These are phyloP conservation scores for Aspergillus latus DNA, from an alignment of 2,329 filamentous ascomycete species.

Conservation along the genomic window DNA sequence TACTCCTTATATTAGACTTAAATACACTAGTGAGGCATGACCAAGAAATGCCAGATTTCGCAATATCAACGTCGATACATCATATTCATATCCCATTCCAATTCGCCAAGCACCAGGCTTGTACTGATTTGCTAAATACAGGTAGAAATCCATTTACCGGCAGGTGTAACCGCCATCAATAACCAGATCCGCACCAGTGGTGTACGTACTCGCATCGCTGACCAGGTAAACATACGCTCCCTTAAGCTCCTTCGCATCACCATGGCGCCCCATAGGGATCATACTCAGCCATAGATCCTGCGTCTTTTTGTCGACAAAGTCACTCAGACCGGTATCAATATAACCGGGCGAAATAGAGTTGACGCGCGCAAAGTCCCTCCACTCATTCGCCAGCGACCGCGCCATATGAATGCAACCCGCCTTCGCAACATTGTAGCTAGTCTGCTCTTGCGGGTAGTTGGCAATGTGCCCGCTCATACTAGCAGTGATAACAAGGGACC, in stretches of 20 bases:
- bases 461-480: conserved; percentile 59
- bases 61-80: background rate
- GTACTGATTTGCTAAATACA: background rate
- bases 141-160: conserved; percentile 33
- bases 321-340: conserved; percentile 66
- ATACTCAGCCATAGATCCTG: conserved; percentile 60
- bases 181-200: conserved; percentile 49
- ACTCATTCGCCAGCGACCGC: conserved; percentile 66
- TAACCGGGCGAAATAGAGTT: conserved; percentile 69
- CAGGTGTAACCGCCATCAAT: conserved; percentile 53
- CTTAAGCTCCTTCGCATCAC: conserved; percentile 66
- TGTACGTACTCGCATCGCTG: conserved; percentile 51
- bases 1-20: too few relatives aligned
- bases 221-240: conserved; percentile 54
- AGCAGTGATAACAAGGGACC: conserved; percentile 66
- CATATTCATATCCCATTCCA: background rate
- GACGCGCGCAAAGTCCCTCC: conserved; percentile 67
- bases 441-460: conserved; percentile 64
- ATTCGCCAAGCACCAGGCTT: background rate
- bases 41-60: background rate
- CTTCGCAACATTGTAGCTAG: conserved; percentile 65
- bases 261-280: conserved; percentile 62
- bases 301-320: conserved; percentile 61
- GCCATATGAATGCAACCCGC: conserved; percentile 66
- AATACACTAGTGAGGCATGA: too few relatives aligned